phyloP scores from a whole-genome alignment of 768 basidiomycete genomes.

The Leccinum olivaceopallidum region DNA sequence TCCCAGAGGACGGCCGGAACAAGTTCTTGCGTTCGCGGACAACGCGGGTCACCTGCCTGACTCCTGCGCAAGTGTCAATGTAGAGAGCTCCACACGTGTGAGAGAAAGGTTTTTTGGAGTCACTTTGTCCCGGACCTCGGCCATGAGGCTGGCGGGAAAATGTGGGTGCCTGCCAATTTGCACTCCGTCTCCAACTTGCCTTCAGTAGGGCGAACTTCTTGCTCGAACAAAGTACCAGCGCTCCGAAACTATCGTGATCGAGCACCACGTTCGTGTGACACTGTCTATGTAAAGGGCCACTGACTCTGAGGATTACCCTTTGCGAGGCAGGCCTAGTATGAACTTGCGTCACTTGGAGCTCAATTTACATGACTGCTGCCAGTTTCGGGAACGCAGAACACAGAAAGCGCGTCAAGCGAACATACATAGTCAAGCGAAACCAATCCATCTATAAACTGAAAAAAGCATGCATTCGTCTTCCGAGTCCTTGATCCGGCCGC shows the following conservation, averaged over 20 bases:
- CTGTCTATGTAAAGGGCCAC: background rate
- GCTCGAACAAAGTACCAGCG: background rate
- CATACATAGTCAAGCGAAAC: background rate
- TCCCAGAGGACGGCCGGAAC: background rate
- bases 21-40: background rate
- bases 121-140: background rate
- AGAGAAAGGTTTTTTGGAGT: background rate
- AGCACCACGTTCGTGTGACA: background rate
- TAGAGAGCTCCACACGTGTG: background rate
- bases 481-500: constrained; percentile 19
- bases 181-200: background rate
- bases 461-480: background rate
- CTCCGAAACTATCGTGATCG: background rate
- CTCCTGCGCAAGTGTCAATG: background rate
- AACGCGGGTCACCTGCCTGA: background rate
- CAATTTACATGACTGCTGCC: background rate
- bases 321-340: background rate
- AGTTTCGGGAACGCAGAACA: background rate
- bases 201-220: background rate
- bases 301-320: constrained; percentile 6
- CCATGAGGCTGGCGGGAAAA: background rate
- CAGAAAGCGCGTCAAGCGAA: background rate
- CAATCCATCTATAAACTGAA: background rate
- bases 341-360: background rate
- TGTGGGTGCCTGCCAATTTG: background rate